Percentiles rank a stretch among this genome's conserved stretches.
phyloP scores from a whole-genome alignment of 78 protist genomes.

The Polysphondylium violaceum region DNA sequence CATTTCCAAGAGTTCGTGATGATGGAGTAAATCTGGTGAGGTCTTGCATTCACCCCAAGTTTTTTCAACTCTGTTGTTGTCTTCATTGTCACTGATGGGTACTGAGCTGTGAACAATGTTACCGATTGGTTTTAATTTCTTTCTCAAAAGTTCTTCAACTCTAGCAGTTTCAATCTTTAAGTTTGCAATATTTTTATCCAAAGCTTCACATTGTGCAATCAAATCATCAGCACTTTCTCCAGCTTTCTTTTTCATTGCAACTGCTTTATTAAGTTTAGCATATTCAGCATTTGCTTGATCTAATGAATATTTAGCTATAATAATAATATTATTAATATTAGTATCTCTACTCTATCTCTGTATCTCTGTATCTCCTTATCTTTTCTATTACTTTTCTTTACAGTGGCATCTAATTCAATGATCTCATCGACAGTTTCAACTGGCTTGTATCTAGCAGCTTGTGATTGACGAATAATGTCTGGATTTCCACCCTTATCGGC shows the following conservation, averaged over 20 bases:
- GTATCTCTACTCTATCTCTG: background rate
- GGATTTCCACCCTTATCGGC: slow-evolving; percentile 93
- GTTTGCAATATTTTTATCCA: slow-evolving; percentile 43
- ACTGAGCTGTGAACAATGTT: slow-evolving; percentile 96
- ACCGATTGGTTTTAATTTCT: slow-evolving; percentile 86
- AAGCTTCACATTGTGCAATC: slow-evolving; percentile 25
- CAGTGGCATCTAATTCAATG: slow-evolving; percentile 81
- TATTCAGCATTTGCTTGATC: slow-evolving; percentile 42
- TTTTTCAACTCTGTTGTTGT: slow-evolving; percentile 71
- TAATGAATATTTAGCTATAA: slow-evolving; percentile 45
- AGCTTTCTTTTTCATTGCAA: slow-evolving; percentile 76
- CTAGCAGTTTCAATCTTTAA: slow-evolving; percentile 30
- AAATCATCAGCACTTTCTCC: slow-evolving; percentile 41
- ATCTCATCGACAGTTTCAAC: slow-evolving; percentile 90
- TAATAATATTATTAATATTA: background rate
- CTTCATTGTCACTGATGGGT: slow-evolving; percentile 91
- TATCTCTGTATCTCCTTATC: too few species aligned
- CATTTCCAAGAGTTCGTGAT: slow-evolving; percentile 91
- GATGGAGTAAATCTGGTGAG: slow-evolving; percentile 69
- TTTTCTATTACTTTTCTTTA: background rate
- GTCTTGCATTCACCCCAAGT: slow-evolving; percentile 86
- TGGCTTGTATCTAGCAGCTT: slow-evolving; percentile 87
- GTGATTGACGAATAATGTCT: slow-evolving; percentile 95
- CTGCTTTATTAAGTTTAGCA: slow-evolving; percentile 37
- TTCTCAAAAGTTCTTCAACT: slow-evolving; percentile 9